Base-by-base conservation (phyloP, 2,329 filamentous ascomycete species). In the Paraphoma sp. region DNA sequence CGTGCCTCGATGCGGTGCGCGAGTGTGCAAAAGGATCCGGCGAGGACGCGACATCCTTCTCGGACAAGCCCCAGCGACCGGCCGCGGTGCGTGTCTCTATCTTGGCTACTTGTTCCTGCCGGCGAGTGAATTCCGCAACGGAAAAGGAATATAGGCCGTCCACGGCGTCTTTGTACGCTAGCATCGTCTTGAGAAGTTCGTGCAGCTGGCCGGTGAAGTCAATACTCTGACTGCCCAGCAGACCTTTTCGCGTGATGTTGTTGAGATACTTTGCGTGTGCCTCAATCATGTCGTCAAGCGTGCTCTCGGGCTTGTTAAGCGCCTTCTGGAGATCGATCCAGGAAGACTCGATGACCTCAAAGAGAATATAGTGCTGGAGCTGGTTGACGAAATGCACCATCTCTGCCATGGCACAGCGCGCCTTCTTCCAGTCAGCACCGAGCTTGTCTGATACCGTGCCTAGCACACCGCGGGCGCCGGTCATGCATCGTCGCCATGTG, bases 301-400 rank as follows among this genome's bases (percentile, higher is more conserved):
- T 99, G 71, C 90, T 93, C 64, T 91, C 91, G 12, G 94, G 92
- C 73, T 91, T 92, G 53, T 86, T 87, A 59, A 98, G 89, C 31
- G 90, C 89, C 29, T 87, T 85, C 76, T 97, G 91, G 2, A 99
- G 84, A 71, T 94, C 90, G 59, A 91, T 91, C 96, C 95, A 99
- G 47, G 92, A 95, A 36, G 91, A 90, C 76, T 99, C 95, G 67
- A 99, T 98, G 65, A 99, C 95, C 77, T 99, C 95, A 71, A 98
- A 99, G 9, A 99, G 84, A 65, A 99, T 97, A 76, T 99, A 99
- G 80, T 98, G 97, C 77, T 99, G 95, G 12, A 99, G 84, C 78
- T 99, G 95, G 62, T 92, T 92, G 70, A 98, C 89, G 72, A 99
- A 98, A 76, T 99, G 96, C 14, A 98, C 92, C 95, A 99, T 99